Base-by-base conservation (phyloP, 2,329 filamentous ascomycete genomes). In the Raffaelea ambrosiae region DNA sequence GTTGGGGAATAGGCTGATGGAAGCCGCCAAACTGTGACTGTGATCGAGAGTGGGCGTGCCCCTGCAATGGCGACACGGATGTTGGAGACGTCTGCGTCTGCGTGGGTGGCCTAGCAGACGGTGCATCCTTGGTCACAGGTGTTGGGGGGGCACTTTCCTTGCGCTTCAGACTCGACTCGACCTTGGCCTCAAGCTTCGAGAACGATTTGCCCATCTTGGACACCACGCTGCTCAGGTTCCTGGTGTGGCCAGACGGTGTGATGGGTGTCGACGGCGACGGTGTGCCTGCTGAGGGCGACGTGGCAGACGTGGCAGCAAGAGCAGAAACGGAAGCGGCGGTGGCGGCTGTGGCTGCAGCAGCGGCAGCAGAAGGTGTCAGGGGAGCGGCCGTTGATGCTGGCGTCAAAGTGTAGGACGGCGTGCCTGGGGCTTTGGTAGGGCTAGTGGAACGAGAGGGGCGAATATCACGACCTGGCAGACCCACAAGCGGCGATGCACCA, bases 401-500 rank as follows among this genome's bases (percentile, higher is more conserved):
- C 19, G 20, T 18, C 31, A 45, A 5, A 18, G 8, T n/a, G 35
- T 38, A 38, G 10, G 41, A 21, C 21, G 39, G 11, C 8, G 19
- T 16, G 14, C 5, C 16, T 5, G 14, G 11, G 9, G 5, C 18
- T 13, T 23, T n/a, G 16, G 29, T 19, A 16, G n/a, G 18, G 43
- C 5, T n/a, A 13, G 9, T 9, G n/a, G 21, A 11, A 18, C 13
- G 35, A 7, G 44, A n/a, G 18, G 63, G 63, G 5, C 59, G 58
- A 42, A 64, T 60, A 33, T 62, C 61, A 29, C 57, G 55, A 19
- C 61, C 60, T 0, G 61, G 57, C 9, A 63, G 52, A 18, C 54
- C 55, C 19, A 21, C 10, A 3, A 41, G 22, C 9, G 44, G 43
- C 39, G 48, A 46, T 5, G 35, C 5, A 18, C 20, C 40, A 21